phyloP scores from a whole-genome alignment of 768 basidiomycete genomes.

The Russula emetica region DNA sequence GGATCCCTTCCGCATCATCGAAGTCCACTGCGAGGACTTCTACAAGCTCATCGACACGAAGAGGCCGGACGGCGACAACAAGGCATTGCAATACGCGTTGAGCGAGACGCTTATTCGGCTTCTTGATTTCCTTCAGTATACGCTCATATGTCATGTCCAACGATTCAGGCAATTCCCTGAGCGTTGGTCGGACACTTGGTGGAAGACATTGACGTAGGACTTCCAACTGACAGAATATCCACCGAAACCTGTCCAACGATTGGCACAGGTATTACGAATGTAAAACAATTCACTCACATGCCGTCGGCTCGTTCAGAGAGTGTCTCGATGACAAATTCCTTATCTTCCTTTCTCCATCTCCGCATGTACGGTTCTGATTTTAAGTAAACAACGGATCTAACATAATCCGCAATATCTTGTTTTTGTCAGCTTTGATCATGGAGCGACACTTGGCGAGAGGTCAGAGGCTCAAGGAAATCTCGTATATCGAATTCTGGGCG shows the following conservation, averaged over 20 bases:
- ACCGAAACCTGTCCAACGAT: background rate
- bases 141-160: slow-evolving; percentile 3
- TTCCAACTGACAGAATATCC: background rate
- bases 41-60: background rate
- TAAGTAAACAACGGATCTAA: background rate
- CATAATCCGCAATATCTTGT: background rate
- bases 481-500: slow-evolving; percentile 7
- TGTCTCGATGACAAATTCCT: background rate
- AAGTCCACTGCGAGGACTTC: background rate
- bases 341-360: background rate
- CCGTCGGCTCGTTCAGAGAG: background rate
- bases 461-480: background rate
- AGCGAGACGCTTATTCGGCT: background rate
- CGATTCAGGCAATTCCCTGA: background rate
- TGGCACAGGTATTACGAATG: background rate
- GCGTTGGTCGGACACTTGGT: background rate
- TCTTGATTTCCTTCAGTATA: background rate
- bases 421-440: slow-evolving; percentile 8
- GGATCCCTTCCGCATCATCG: background rate
- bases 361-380: background rate
- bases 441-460: background rate
- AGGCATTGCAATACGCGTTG: background rate
- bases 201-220: background rate
- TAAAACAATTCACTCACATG: background rate
- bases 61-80: background rate